These are phyloP conservation scores for Sugiyamaella japonica DNA, from an alignment of 1,139 yeast species.

Conservation along the genomic window DNA sequence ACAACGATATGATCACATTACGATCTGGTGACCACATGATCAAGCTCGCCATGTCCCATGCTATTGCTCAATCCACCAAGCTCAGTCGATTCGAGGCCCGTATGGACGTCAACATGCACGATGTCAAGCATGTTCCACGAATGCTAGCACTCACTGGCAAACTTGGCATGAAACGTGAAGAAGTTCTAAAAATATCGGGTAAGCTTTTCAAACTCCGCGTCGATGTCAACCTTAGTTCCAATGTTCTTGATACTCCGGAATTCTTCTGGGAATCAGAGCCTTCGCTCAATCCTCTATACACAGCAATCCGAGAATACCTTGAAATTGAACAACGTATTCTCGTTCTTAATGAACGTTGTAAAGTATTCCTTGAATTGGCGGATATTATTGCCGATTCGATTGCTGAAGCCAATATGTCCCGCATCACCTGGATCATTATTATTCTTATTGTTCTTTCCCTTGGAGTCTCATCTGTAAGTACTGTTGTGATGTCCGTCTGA, in stretches of 20 bases:
- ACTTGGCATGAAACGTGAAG: slow-evolving; percentile 74
- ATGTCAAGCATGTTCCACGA: slow-evolving; percentile 85
- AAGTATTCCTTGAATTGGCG: slow-evolving; percentile 88
- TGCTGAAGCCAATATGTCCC: slow-evolving; percentile 86
- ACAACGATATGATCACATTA: slow-evolving; percentile 90
- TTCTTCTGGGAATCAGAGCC: slow-evolving; percentile 98
- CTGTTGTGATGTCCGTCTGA: too few relatives aligned
- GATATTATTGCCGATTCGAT: slow-evolving; percentile 92
- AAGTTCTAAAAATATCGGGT: slow-evolving; percentile 83
- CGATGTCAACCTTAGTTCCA: slow-evolving; percentile 88
- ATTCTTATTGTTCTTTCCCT: slow-evolving; percentile 77
- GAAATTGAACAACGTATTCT: slow-evolving; percentile 94
- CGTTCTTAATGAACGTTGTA: slow-evolving; percentile 89
- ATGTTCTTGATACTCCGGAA: slow-evolving; percentile 91
- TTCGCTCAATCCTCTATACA: slow-evolving; percentile 85
- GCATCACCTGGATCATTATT: slow-evolving; percentile 90
- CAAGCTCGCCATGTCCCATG: slow-evolving; percentile 90
- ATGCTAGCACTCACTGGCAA: slow-evolving; percentile 87
- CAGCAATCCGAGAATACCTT: slow-evolving; percentile 85
- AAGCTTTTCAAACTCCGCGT: slow-evolving; percentile 84
- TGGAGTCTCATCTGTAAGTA: slow-evolving; percentile 53
- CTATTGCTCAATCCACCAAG: slow-evolving; percentile 95
- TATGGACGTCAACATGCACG: slow-evolving; percentile 79
- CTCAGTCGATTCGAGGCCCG: slow-evolving; percentile 87
- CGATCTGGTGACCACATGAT: slow-evolving; percentile 90